Evolutionary conservation across 768 basidiomycete species (phyloP), one percentile per base, ranked within the genome.

Genomic region (Termitomyces sp.): DNA sequence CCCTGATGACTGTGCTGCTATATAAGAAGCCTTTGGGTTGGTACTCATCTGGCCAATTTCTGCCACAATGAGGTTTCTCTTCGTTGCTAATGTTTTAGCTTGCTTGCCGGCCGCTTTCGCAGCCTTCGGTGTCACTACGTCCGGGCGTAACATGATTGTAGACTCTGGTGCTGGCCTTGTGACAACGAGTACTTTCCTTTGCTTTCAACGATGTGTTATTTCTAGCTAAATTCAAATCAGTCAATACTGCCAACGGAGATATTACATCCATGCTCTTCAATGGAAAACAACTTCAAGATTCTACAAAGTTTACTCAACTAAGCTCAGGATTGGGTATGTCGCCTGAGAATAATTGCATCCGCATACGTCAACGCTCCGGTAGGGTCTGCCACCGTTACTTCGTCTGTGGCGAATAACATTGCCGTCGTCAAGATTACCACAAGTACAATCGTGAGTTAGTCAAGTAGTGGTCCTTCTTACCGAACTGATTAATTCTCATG

Each of bases 121-220:
- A 12, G 76, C 77, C 8, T 81, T 81, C 60, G 79, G 79, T 1
- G 72, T 79, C 23, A 77, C 76, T 6, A 77, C 73, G 18, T 79
- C 77, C 26, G 76, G 77, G 7, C 64, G 57, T 30, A 75, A 74
- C 49, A 56, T 78, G 66, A 50, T 75, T 7, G 77, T 79, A 28
- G 79, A 81, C 66, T 75, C 77, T 47, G 79, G 77, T 8, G 77
- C 71, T 20, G 77, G 77, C 12, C 71, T 80, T 46, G 72, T 79
- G 20, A 77, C 76, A 8, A 79, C 76, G 9, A 74, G 77, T 77
- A 62, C 55, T 43, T 40, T 13, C 4, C 12, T 28, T 32, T 50
- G 23, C n/a, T 28, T 50, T 40, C 18, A 20, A 28, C 30, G 1
- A 28, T 5, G 3, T 40, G 3, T 35, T 35, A 5, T 46, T 28